Conservation (phyloP, 2,329 filamentous ascomycete species). For the Aureobasidium lini region DNA sequence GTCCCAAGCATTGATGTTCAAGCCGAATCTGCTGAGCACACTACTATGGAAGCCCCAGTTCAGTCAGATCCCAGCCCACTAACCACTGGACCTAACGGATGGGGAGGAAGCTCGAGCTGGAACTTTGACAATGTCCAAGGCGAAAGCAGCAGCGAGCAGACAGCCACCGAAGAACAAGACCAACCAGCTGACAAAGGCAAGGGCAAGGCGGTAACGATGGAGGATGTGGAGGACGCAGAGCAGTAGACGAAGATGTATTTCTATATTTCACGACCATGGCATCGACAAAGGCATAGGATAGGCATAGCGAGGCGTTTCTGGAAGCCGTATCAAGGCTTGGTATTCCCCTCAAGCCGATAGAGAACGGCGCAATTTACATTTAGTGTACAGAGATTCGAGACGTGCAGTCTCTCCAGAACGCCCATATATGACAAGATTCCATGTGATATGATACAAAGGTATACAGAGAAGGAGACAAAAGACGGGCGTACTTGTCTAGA, state of each 20-base stretch:
- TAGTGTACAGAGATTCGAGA: not conserved
- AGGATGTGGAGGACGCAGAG: slow-evolving; percentile 29
- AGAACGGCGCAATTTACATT: not conserved
- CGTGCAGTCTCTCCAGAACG: not conserved
- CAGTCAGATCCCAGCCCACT: not conserved
- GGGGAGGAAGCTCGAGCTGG: slow-evolving; percentile 17
- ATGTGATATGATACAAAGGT: slow-evolving; percentile 1
- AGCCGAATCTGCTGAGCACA: not conserved
- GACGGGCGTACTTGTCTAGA: slow-evolving; percentile 18
- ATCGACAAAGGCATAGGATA: slow-evolving; percentile 1
- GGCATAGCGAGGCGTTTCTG: slow-evolving; percentile 14
- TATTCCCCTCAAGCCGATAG: not conserved
- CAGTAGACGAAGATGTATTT: not conserved
- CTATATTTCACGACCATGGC: slow-evolving; percentile 7
- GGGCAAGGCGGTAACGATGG: slow-evolving; percentile 34
- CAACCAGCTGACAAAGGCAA: slow-evolving; percentile 22
- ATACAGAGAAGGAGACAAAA: slow-evolving; percentile 1
- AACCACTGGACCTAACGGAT: not conserved
- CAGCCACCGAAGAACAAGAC: not conserved
- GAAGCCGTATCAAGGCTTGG: not conserved
- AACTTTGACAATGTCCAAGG: slow-evolving; percentile 15
- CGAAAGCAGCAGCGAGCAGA: slow-evolving; percentile 1
- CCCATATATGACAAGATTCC: not conserved
- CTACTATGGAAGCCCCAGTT: not conserved
- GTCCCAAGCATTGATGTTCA: not conserved